These are phyloP conservation scores for Halteria grandinella DNA, from an alignment of 73 alveolate genomes.

Conservation along the genomic window DNA sequence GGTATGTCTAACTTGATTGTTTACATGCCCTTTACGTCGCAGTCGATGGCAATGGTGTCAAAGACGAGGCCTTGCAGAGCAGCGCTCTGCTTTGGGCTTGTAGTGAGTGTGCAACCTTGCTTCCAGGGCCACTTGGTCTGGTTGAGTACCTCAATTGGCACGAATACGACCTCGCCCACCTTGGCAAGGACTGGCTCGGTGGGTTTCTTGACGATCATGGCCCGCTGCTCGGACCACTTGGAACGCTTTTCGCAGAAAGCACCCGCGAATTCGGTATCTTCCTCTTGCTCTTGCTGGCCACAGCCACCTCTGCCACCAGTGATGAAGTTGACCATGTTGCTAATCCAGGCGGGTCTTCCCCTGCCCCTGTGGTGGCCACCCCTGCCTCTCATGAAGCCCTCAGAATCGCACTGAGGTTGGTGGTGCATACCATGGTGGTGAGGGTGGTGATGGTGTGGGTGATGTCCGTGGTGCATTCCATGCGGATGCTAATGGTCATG, in stretches of 20 bases:
- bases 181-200: slow-evolving; percentile 17
- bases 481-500: too few relatives aligned
- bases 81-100: not conserved
- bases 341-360: not conserved
- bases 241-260: slow-evolving; percentile 30
- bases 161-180: slow-evolving; percentile 8
- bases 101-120: slow-evolving; percentile 35
- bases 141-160: slow-evolving; percentile 16
- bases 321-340: slow-evolving; percentile 10
- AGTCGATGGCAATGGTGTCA: slow-evolving; percentile 27
- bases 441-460: slow-evolving; percentile 8
- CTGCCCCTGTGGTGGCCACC: not conserved
- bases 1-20: slow-evolving; percentile 51
- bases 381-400: slow-evolving; percentile 15
- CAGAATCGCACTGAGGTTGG: not conserved
- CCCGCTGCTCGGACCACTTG: slow-evolving; percentile 36
- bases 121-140: slow-evolving; percentile 57
- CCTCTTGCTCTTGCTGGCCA: slow-evolving; percentile 2
- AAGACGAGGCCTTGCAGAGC: slow-evolving; percentile 10
- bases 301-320: slow-evolving; percentile 8
- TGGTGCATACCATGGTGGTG: slow-evolving; percentile 2
- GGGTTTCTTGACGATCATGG: slow-evolving; percentile 12
- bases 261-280: not conserved
- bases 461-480: not conserved
- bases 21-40: slow-evolving; percentile 44